Conservation (phyloP, 768 basidiomycete species). For the Naematelia aurantialba region DNA sequence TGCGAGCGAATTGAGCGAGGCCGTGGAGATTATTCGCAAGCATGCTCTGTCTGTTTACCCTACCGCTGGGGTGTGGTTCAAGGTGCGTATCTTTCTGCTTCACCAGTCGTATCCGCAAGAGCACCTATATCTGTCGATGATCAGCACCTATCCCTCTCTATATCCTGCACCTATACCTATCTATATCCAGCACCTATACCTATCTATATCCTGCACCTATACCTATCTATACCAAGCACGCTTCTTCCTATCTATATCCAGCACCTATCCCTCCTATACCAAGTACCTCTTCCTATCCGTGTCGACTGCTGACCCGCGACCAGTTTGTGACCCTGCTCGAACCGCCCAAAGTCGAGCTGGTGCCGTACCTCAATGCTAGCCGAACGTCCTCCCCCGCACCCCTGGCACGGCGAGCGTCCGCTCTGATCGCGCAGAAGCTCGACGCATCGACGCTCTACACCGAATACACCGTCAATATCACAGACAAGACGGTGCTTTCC, state of each 20-base stretch:
- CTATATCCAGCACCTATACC: too few species aligned
- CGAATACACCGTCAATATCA: neutral
- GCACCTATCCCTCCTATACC: too few species aligned
- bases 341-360: neutral
- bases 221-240: too few species aligned
- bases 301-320: too few species aligned
- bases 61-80: constrained; percentile 4
- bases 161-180: too few species aligned
- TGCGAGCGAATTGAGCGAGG: neutral
- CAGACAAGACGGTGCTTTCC: neutral
- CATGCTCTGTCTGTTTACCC: neutral
- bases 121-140: too few species aligned
- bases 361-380: constrained; percentile 2
- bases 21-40: neutral
- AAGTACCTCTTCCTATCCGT: too few species aligned
- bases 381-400: neutral
- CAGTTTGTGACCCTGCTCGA: constrained; percentile 7
- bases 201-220: too few species aligned
- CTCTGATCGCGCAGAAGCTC: neutral
- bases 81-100: too few species aligned
- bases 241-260: too few species aligned
- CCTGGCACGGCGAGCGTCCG: neutral
- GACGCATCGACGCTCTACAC: neutral
- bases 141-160: too few species aligned
- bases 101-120: too few species aligned